Base-by-base conservation (phyloP, 176 grass and related monocot species). In the Carex cristatella region DNA sequence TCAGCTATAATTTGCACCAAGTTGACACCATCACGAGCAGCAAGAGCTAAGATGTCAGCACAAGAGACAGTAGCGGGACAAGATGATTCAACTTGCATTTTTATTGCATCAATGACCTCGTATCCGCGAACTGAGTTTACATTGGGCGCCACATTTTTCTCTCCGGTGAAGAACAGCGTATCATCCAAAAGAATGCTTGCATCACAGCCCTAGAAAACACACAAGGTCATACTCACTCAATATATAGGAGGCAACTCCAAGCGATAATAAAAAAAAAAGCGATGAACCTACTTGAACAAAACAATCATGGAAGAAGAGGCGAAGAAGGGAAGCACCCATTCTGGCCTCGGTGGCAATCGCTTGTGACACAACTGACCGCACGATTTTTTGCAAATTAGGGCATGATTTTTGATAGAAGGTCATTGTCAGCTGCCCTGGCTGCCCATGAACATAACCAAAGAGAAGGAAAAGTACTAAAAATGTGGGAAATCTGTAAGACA, bases 231-330 rank as follows among this genome's bases (percentile, higher is more conserved):
- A 16, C 72, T 46, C 59, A 31, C 10, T 30, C 14, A 74, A 58
- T 30, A 32, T 74, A 28, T 14, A 9, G 44, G 7, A 63, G 19
- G 46, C 40, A 82, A 23, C 37, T 40, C 8, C 33, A 0, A 27
- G 14, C 16, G 23, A 46, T 4, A 46, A 46, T 46, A 1, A 46
- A 8, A 46, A 48, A 48, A 48, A 0, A 46, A 8, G 8, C 81
- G 69, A 3, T 11, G 32, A 4, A 16, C 90, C 51, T 33, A 96
- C 94, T 76, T 96, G 90, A 81, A 91, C 89, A 80, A 96, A 97
- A 66, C 88, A 97, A 68, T 97, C 89, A 42, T 97, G 91, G 88
- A 97, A 97, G 84, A 89, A 92, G 84, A 97, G 94, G 2, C 94
- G 89, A 9, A 97, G 81, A 55, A 92, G 85, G 66, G 89, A 97